Evolutionary conservation across 1,139 yeast genomes (phyloP), one percentile per base, ranked within the genome.

Genomic region (Hansenula lynferdii): DNA sequence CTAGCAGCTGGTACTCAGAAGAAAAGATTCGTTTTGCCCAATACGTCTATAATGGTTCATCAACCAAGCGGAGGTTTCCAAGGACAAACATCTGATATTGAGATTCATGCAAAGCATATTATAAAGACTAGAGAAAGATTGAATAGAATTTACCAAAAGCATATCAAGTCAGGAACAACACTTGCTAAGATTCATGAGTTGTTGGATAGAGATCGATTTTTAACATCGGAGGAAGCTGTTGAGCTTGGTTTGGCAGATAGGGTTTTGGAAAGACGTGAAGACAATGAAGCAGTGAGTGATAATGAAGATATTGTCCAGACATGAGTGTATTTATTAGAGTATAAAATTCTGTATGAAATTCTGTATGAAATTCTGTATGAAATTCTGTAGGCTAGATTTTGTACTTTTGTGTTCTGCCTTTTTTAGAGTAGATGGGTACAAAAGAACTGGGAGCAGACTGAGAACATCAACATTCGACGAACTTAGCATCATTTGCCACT

Each of bases 41-140:
- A 60, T 31, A 54, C 63, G 5, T 51, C 56, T 22, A 54, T 61
- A 23, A 60, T 60, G 65, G 52, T 60, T 0, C 65, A 60, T 32
- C 65, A 60, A 38, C 65, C 65, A 7, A 47, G 52, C 24, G 60
- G 60, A 3, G 65, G 65, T 2, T 49, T 54, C 36, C 48, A 53
- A 15, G 64, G 61, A 12, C 61, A 50, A 41, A 61, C 62, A 16
- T 47, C 56, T 8, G 64, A 59, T 40, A 55, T 60, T 14, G 62
- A 60, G 28, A 60, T 58, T 29, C 61, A 60, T 38, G 64, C 64
- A 3, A 48, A 56, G 23, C 61, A 60, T 34, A 57, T 59, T n/a
- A 42, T 59, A 20, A 43, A 53, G 16, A 53, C 57, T 26, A 53
- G 61, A 33, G 55, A 53, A 31, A 50, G 51, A 27, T 41, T 60